Conservation (phyloP, 495 filamentous ascomycete genomes). For the Cercophora sp. region DNA sequence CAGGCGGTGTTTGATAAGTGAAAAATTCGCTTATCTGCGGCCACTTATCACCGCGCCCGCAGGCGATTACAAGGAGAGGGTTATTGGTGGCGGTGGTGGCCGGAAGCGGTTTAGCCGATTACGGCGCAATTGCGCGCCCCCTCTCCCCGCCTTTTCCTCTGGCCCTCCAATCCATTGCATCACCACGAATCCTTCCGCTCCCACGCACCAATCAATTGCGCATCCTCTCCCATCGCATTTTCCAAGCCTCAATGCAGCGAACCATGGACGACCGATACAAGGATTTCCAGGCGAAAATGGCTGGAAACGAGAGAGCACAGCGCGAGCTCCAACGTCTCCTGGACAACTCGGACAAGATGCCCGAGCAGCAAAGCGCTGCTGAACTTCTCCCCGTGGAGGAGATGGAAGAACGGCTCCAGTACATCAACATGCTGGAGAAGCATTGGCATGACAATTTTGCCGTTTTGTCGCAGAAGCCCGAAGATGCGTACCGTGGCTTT, state of each 20-base stretch:
- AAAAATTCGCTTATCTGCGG: too few species aligned
- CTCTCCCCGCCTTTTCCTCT: neutral
- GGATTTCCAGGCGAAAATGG: constrained; percentile 3
- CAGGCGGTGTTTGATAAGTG: too few species aligned
- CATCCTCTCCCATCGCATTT: constrained; percentile 2
- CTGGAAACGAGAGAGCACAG: constrained; percentile 8
- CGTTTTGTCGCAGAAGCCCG: neutral
- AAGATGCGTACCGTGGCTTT: neutral
- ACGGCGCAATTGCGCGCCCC: neutral
- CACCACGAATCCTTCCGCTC: constrained; percentile 1
- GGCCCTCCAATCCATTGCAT: too few species aligned
- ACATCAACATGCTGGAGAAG: constrained; percentile 3
- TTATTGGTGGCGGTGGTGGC: too few species aligned
- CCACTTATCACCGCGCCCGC: too few species aligned
- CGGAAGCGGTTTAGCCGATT: too few species aligned
- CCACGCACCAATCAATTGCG: constrained; percentile 3
- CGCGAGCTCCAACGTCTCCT: constrained; percentile 1
- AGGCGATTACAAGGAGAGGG: too few species aligned
- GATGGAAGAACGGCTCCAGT: constrained; percentile 7
- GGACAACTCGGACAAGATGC: constrained; percentile 5
- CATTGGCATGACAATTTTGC: constrained; percentile 3
- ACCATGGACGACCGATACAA: constrained; percentile 3
- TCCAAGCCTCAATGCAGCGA: neutral
- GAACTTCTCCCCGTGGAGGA: constrained; percentile 6
- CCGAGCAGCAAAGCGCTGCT: constrained; percentile 8